A percentile compares a stretch with the other conserved stretches of the same genome.
These are phyloP conservation scores for Colletotrichum acutatum DNA, from an alignment of 2,329 filamentous ascomycete species.

Conservation along the genomic window DNA sequence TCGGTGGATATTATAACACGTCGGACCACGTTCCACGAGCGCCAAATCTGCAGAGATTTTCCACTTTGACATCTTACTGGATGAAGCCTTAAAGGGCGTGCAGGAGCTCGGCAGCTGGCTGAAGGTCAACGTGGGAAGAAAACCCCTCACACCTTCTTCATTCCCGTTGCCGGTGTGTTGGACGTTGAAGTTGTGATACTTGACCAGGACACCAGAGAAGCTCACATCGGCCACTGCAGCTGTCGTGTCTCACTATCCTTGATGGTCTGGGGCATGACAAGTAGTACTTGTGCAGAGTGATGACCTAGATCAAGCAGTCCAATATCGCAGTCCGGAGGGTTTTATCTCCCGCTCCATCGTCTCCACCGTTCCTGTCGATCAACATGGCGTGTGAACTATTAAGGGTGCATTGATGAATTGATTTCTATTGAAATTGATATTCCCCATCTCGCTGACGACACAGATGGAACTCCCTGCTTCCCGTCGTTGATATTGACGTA, in stretches of 20 bases:
- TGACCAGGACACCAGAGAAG: neutral
- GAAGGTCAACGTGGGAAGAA: neutral
- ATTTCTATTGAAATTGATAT: neutral
- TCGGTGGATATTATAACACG: constrained; percentile 19
- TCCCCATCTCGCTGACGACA: neutral
- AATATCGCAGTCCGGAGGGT: neutral
- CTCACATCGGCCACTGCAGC: neutral
- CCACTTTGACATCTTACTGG: neutral
- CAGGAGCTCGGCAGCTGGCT: neutral
- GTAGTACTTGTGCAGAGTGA: neutral
- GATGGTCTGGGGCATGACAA: neutral
- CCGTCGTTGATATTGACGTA: neutral
- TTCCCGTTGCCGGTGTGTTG: too few relatives aligned
- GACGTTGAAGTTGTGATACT: neutral
- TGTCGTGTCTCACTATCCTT: neutral
- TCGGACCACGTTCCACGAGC: constrained; percentile 3
- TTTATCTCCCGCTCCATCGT: neutral
- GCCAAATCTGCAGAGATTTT: constrained; percentile 17
- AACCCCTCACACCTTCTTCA: constrained; percentile 9
- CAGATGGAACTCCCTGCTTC: neutral
- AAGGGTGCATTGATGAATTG: neutral
- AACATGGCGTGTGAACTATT: neutral
- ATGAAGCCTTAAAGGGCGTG: constrained; percentile 14
- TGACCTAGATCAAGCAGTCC: neutral
- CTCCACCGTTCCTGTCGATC: constrained; percentile 13